Base-by-base conservation (phyloP, 2,329 filamentous ascomycete genomes). In the Elsinoe batatas region DNA sequence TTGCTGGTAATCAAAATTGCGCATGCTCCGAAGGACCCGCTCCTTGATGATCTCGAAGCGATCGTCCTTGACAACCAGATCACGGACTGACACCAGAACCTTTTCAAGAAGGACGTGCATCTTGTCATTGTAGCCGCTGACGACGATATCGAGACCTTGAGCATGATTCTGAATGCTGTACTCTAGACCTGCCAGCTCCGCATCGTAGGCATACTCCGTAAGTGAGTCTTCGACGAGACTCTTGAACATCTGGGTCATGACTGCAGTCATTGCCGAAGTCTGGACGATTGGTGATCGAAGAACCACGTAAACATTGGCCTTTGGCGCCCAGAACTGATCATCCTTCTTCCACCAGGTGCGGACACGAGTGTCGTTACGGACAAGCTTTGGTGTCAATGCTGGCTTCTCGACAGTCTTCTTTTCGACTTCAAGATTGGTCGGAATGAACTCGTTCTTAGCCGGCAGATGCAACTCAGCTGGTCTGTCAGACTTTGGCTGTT, bases 291-390 rank as follows among this genome's bases (percentile, higher is more conserved):
- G 87, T 58, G 85, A 95, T 63, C 84, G 82, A 61, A 94, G 78
- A 62, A 84, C 88, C 60, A 95, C 81, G 61, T 90, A 81, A 15
- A 97, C 75, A 58, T 90, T 93, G 3, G 88, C 93, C 69, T 95
- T 95, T 7, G 93, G 93, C 8, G 97, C 93, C 91, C 91, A 97
- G 71, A 97, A 98, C 0, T 85, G 90, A 64, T 98, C 93, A 64
- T 98, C 93, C 72, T 97, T 97, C 76, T 98, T 98, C 76, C 84
- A 96, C 93, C 93, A 98, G 2, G 88, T 85, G 30, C 91, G 83
- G 0, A 88, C 83, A 33, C 83, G 74, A 5, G 84, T 78, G 62
- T 96, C 91, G 63, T 95, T 90, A 61, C 91, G 84, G 59, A 98
- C 85, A 20, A 98, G 76, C 58, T 84, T 85, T 0, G 93, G 93